A percentile compares a stretch with the other conserved stretches of the same genome.
Conservation (phyloP, 75 land plant genomes). For the Chamaecyparis obtusa region DNA sequence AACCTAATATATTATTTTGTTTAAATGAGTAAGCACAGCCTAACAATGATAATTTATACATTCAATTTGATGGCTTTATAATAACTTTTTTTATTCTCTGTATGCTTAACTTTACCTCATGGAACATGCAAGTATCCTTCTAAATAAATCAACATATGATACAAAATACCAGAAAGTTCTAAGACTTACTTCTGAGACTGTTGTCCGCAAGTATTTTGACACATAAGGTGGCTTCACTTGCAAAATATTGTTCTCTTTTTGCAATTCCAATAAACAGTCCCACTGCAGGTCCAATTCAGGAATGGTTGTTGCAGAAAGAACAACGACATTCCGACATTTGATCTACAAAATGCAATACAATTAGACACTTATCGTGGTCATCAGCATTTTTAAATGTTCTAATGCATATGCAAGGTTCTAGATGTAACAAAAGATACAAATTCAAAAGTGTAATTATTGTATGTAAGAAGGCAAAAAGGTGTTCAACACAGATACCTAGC, state of each 20-base stretch:
- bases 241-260: conserved; percentile 33
- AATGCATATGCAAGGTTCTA: not conserved
- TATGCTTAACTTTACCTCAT: not conserved
- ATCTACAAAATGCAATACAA: conserved; percentile 51
- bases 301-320: conserved; percentile 68
- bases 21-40: not conserved
- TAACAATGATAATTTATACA: not conserved
- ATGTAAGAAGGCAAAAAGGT: not conserved
- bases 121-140: not conserved
- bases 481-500: not conserved
- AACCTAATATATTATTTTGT: not conserved
- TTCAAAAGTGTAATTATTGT: not conserved
- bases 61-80: not conserved
- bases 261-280: conserved; percentile 55
- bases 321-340: conserved; percentile 79
- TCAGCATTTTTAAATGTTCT: not conserved
- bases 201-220: conserved; percentile 43
- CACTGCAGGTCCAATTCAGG: conserved; percentile 68
- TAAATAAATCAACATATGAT: not conserved
- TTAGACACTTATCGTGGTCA: not conserved
- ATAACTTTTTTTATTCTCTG: not conserved
- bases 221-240: conserved; percentile 41
- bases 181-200: conserved; percentile 61
- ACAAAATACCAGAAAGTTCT: not conserved
- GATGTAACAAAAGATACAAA: not conserved